Conservation (phyloP, 1,284 basidiomycete species). For the Apiotrichum domesticum region DNA sequence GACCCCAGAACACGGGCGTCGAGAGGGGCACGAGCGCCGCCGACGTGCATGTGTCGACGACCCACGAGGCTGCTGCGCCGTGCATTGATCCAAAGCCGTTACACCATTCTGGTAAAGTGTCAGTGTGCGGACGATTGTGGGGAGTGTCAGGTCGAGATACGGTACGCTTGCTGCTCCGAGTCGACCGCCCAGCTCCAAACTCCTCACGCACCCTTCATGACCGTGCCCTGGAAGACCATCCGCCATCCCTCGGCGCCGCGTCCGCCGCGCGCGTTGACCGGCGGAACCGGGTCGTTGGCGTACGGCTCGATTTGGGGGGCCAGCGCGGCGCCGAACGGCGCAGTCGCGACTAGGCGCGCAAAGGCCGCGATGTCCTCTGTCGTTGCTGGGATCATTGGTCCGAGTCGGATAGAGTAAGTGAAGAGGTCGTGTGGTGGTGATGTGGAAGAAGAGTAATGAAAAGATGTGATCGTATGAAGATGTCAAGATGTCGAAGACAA, state of each 20-base stretch:
- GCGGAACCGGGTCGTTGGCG: slow-evolving; percentile 11
- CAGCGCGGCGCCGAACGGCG: not conserved
- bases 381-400: slow-evolving; percentile 5
- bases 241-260: slow-evolving; percentile 10
- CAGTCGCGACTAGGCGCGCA: not conserved
- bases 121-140: slow-evolving; percentile 23
- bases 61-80: slow-evolving; percentile 35
- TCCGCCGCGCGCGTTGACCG: slow-evolving; percentile 10
- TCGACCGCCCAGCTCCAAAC: no score
- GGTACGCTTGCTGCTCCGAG: no score
- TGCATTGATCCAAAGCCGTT: slow-evolving; percentile 32
- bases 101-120: slow-evolving; percentile 24
- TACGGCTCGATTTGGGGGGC: slow-evolving; percentile 9
- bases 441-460: no score
- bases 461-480: no score
- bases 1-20: slow-evolving; percentile 39
- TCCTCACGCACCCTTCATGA: slow-evolving; percentile 5
- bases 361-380: slow-evolving; percentile 1
- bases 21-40: slow-evolving; percentile 11
- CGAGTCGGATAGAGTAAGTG: not conserved
- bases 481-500: no score
- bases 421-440: no score
- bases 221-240: slow-evolving; percentile 5
- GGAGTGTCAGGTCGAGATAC: no score
- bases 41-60: slow-evolving; percentile 24